A percentile compares a stretch with the other conserved stretches of the same genome.
These are phyloP conservation scores for Leonotis leonurus DNA, from an alignment of 257 asterid genomes.

Conservation along the genomic window DNA sequence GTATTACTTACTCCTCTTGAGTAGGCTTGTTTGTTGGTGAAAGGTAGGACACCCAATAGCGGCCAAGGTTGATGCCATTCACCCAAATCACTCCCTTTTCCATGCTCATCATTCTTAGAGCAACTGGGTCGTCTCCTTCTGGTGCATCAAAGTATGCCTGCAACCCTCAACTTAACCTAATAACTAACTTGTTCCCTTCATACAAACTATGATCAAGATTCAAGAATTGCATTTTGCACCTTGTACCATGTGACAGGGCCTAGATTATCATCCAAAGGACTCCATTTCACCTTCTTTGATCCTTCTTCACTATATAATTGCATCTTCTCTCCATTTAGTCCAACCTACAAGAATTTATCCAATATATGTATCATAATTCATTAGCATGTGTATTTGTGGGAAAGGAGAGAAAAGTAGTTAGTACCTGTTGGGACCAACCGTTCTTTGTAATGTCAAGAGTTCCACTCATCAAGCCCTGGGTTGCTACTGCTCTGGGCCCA, in stretches of 20 bases:
- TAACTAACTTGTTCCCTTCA: no score
- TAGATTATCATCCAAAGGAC: constrained; percentile 15
- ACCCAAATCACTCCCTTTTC: constrained; percentile 87
- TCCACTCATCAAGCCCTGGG: constrained; percentile 82
- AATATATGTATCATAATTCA: no score
- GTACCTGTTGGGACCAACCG: constrained; percentile 73
- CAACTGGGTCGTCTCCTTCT: constrained; percentile 67
- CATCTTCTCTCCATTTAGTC: constrained; percentile 57
- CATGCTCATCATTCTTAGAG: constrained; percentile 58
- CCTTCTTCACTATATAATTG: constrained; percentile 61
- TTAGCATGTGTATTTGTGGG: no score
- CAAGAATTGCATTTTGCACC: no score
- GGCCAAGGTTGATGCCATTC: constrained; percentile 75
- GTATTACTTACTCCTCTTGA: constrained; percentile 52
- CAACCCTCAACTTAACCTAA: not conserved
- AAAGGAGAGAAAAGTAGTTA: no score
- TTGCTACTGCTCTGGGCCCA: constrained; percentile 57
- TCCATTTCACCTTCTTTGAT: constrained; percentile 49
- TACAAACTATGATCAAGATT: no score
- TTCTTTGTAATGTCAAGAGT: constrained; percentile 68
- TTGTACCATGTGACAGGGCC: constrained; percentile 82
- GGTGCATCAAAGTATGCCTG: constrained; percentile 83
- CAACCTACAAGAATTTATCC: no score
- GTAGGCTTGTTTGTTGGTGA: constrained; percentile 59
- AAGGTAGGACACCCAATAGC: constrained; percentile 78